These are phyloP conservation scores for Nasturtium officinale DNA, from an alignment of 345 rosid genomes.

Conservation along the genomic window DNA sequence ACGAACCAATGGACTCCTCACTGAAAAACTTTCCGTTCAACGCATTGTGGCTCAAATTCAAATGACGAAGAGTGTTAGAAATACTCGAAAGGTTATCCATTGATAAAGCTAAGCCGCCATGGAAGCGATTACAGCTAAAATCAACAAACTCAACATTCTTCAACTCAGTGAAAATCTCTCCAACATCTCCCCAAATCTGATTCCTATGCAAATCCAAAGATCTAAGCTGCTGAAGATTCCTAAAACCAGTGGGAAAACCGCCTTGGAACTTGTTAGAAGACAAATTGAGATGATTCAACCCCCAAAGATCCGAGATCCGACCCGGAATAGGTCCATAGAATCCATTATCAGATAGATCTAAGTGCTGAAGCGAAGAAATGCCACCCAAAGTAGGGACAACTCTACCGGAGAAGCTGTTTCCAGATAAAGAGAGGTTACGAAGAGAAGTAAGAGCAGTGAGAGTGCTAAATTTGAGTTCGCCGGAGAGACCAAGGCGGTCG, in stretches of 20 bases:
- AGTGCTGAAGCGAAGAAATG: constrained; percentile 60
- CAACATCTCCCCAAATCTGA: constrained; percentile 61
- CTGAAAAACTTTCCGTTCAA: constrained; percentile 60
- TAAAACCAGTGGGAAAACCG: constrained; percentile 63
- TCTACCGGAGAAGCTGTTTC: constrained; percentile 83
- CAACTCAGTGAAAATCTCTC: constrained; percentile 54
- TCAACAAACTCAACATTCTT: constrained; percentile 79
- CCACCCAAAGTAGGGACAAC: constrained; percentile 75
- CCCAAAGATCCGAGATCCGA: constrained; percentile 76
- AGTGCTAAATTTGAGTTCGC: constrained; percentile 79
- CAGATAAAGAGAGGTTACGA: constrained; percentile 66
- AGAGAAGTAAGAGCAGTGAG: constrained; percentile 58
- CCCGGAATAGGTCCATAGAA: constrained; percentile 89
- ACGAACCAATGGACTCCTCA: constrained; percentile 56
- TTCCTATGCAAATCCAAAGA: constrained; percentile 73
- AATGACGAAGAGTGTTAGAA: constrained; percentile 61
- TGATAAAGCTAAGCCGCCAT: constrained; percentile 55
- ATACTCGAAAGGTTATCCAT: constrained; percentile 64
- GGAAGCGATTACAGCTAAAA: constrained; percentile 71
- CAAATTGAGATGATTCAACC: constrained; percentile 66
- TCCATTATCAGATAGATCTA: constrained; percentile 81
- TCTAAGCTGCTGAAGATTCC: constrained; percentile 77
- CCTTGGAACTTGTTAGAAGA: constrained; percentile 73
- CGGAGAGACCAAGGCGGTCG: constrained; percentile 62
- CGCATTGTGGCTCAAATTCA: constrained; percentile 71